Evolutionary conservation across 306 rosid species (phyloP).

Genomic region (Gillenia trifoliata): DNA sequence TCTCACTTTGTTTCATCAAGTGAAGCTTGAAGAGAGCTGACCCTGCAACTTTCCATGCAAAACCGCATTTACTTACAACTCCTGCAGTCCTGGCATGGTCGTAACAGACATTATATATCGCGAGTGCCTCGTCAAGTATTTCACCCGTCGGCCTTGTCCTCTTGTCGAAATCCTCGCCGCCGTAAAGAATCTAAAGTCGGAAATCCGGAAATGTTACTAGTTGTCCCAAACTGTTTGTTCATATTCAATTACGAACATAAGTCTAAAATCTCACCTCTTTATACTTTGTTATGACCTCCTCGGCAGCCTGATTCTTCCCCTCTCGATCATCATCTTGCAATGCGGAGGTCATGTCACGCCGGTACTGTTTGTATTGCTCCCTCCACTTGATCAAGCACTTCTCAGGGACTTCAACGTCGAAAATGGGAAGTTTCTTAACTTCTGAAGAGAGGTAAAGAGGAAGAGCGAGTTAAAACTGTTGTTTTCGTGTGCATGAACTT

Average conservation of each 20-base stretch:
- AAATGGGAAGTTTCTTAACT: slow-evolving; percentile 51
- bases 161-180: slow-evolving; percentile 36
- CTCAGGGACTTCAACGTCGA: slow-evolving; percentile 46
- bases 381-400: slow-evolving; percentile 36
- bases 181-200: slow-evolving; percentile 40
- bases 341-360: slow-evolving; percentile 36
- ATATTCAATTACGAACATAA: too few species aligned
- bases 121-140: slow-evolving; percentile 51
- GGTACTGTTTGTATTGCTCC: slow-evolving; percentile 18
- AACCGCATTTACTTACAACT: slow-evolving; percentile 13
- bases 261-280: background rate
- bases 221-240: background rate
- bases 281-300: slow-evolving; percentile 34
- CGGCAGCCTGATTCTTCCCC: slow-evolving; percentile 31
- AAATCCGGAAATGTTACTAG: too few species aligned
- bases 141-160: slow-evolving; percentile 33
- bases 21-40: slow-evolving; percentile 33
- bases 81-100: slow-evolving; percentile 24
- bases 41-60: slow-evolving; percentile 73
- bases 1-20: slow-evolving; percentile 26
- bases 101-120: slow-evolving; percentile 46
- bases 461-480: background rate
- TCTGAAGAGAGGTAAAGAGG: slow-evolving; percentile 25
- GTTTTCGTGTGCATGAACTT: background rate
- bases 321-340: background rate